Conservation (phyloP, 148 eudicot genomes). For the Rhododendron ferrugineum region DNA sequence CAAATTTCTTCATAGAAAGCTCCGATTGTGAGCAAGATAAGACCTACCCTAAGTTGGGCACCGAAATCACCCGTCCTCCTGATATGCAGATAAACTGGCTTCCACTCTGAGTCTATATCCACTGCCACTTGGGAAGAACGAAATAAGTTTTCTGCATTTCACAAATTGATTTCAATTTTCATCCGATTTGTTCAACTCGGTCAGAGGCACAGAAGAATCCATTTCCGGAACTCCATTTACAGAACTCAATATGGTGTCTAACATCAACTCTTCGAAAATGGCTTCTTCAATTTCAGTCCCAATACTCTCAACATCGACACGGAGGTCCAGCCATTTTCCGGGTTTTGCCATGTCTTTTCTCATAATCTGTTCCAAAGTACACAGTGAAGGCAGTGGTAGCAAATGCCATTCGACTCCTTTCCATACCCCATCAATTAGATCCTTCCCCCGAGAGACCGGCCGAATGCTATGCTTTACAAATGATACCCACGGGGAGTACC, state of each 20-base stretch:
- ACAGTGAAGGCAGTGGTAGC: conserved; percentile 27
- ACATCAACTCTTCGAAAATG: conserved; percentile 61
- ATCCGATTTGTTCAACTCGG: conserved; percentile 10
- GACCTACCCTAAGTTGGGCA: neutral
- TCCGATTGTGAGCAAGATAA: neutral
- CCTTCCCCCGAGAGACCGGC: conserved; percentile 45
- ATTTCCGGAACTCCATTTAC: neutral
- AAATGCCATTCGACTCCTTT: conserved; percentile 56
- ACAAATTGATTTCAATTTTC: neutral
- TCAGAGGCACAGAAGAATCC: conserved; percentile 6
- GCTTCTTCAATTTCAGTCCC: conserved; percentile 51
- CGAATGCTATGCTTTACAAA: conserved; percentile 30
- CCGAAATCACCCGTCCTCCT: neutral
- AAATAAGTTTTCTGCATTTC: neutral
- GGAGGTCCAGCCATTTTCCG: conserved; percentile 56
- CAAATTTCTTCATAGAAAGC: neutral
- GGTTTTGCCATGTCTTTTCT: conserved; percentile 40
- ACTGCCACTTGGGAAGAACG: neutral
- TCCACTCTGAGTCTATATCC: neutral
- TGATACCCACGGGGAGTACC: conserved; percentile 36
- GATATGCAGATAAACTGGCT: neutral
- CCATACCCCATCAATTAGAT: conserved; percentile 65
- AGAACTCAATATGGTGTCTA: conserved; percentile 42
- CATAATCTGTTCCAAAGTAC: conserved; percentile 57
- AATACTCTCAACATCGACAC: conserved; percentile 36